These are phyloP conservation scores for Pythium grandisporangium DNA, from an alignment of 352 stramenopile species.

Conservation along the genomic window DNA sequence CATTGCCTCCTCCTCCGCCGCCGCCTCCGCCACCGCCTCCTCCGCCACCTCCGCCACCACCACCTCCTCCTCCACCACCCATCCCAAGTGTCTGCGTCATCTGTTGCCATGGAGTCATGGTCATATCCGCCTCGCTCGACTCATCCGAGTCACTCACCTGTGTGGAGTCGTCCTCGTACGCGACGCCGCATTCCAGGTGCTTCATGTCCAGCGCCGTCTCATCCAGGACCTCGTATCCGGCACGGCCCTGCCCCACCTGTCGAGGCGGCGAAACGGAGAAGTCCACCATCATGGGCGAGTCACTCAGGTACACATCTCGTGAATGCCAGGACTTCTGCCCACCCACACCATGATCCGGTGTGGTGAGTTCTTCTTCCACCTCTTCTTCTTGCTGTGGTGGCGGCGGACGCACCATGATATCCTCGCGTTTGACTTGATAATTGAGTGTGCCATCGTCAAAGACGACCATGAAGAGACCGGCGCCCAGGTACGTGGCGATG, in stretches of 20 bases:
- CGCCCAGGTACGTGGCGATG: slow-evolving; percentile 63
- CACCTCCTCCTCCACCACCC: slow-evolving; percentile 25
- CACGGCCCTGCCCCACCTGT: slow-evolving; percentile 8
- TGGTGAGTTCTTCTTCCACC: background rate
- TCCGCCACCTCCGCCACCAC: slow-evolving; percentile 1
- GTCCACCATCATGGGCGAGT: slow-evolving; percentile 22
- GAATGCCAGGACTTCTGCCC: slow-evolving; percentile 15
- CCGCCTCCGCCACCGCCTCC: background rate
- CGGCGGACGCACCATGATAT: slow-evolving; percentile 36
- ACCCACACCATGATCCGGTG: background rate
- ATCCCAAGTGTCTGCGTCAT: slow-evolving; percentile 82
- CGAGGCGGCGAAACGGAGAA: slow-evolving; percentile 18
- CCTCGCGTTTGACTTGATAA: slow-evolving; percentile 56
- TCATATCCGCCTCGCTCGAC: slow-evolving; percentile 67
- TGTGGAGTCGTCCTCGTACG: slow-evolving; percentile 71
- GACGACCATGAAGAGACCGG: slow-evolving; percentile 65
- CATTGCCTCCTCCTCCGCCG: background rate
- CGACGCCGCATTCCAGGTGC: slow-evolving; percentile 61
- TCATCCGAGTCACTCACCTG: slow-evolving; percentile 79
- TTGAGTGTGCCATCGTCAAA: slow-evolving; percentile 70
- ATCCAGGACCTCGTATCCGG: slow-evolving; percentile 13
- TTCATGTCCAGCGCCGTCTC: slow-evolving; percentile 45
- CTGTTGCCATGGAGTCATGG: slow-evolving; percentile 76
- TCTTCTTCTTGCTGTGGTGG: background rate
- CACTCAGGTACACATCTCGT: slow-evolving; percentile 14